phyloP scores from a whole-genome alignment of 371 early-diverging fungal genomes.

The Phascolomyces articulosus region DNA sequence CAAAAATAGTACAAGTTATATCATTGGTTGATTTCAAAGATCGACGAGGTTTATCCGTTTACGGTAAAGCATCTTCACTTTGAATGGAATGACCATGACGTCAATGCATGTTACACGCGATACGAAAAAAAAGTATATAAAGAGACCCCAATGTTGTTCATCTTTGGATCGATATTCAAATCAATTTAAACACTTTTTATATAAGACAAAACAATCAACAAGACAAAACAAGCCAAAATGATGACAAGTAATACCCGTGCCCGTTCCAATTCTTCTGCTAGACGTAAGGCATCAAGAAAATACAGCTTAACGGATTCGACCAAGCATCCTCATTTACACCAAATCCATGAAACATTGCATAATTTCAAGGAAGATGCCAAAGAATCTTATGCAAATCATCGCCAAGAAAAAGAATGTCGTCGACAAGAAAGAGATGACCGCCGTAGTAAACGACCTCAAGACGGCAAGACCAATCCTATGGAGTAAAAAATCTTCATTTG shows the following conservation, averaged over 20 bases:
- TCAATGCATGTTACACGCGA: no score
- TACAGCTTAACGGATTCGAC: neutral
- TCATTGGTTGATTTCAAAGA: no score
- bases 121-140: no score
- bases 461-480: slow-evolving; percentile 26
- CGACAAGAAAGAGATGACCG: slow-evolving; percentile 8
- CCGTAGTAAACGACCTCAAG: slow-evolving; percentile 15
- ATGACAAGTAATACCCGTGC: neutral
- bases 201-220: no score
- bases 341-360: slow-evolving; percentile 17
- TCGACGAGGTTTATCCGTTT: no score
- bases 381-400: slow-evolving; percentile 10
- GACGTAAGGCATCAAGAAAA: slow-evolving; percentile 12
- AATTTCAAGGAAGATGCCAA: slow-evolving; percentile 18
- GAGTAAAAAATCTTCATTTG: slow-evolving; percentile 7
- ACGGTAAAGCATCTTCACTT: no score
- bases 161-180: no score
- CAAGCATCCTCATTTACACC: slow-evolving; percentile 19
- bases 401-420: slow-evolving; percentile 13
- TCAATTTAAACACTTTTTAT: no score
- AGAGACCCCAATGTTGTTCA: no score
- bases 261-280: neutral
- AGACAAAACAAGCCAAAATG: neutral
- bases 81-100: no score
- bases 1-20: no score